These are phyloP conservation scores for Cutaneotrichosporon sp. DNA, from an alignment of 1,284 basidiomycete genomes.

Conservation along the genomic window DNA sequence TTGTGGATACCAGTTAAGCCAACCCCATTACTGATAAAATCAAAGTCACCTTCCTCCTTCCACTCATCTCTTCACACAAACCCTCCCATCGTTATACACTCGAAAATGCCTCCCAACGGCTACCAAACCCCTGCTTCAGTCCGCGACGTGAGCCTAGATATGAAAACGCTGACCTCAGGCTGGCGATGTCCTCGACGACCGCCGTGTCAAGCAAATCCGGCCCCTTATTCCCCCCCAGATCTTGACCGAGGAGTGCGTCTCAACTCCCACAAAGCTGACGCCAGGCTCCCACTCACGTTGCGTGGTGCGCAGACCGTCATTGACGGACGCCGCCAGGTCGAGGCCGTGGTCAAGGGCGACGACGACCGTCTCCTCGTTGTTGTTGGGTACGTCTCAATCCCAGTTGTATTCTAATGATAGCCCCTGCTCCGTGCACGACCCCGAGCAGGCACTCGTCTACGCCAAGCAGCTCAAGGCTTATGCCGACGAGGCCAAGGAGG, in stretches of 20 bases:
- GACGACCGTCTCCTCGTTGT: slow-evolving; percentile 88
- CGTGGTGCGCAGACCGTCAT: slow-evolving; percentile 62
- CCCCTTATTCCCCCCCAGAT: slow-evolving; percentile 91
- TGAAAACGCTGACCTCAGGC: slow-evolving; percentile 53
- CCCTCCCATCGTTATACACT: not conserved
- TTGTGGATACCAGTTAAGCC: too few relatives aligned
- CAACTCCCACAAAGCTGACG: not conserved
- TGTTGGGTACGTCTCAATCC: slow-evolving; percentile 63
- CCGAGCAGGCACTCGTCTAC: slow-evolving; percentile 79
- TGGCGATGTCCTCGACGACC: slow-evolving; percentile 76
- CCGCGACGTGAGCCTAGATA: slow-evolving; percentile 31
- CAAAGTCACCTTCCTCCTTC: not conserved
- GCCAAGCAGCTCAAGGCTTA: slow-evolving; percentile 76
- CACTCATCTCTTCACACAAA: not conserved
- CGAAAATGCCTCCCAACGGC: slow-evolving; percentile 15
- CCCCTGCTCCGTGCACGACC: slow-evolving; percentile 89
- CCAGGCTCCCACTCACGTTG: slow-evolving; percentile 50
- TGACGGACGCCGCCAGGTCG: slow-evolving; percentile 74
- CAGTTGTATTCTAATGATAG: slow-evolving; percentile 54
- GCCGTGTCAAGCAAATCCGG: slow-evolving; percentile 76
- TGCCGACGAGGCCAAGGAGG: slow-evolving; percentile 74
- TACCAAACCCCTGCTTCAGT: slow-evolving; percentile 26
- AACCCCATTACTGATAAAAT: too few relatives aligned
- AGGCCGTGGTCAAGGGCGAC: slow-evolving; percentile 74
- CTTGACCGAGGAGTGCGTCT: slow-evolving; percentile 71